phyloP scores from a whole-genome alignment of 495 filamentous ascomycete genomes.

The Letharia lupina region DNA sequence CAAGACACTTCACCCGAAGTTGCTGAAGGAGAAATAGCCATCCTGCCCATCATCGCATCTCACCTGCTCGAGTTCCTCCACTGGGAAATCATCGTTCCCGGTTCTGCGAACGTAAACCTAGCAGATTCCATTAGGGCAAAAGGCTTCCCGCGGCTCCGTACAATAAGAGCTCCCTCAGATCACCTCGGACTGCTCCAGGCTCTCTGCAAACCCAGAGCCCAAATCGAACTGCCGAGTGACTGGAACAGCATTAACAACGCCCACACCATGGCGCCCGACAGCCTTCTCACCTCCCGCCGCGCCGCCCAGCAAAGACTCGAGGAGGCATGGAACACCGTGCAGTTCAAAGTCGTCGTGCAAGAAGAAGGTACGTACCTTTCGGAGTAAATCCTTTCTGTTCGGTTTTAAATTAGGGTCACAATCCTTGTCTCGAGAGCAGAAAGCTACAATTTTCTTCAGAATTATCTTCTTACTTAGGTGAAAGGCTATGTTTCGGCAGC shows the following conservation, averaged over 20 bases:
- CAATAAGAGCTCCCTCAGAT: conserved; percentile 64
- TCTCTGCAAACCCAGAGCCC: conserved; percentile 54
- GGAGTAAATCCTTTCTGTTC: too few species aligned
- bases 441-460: too few species aligned
- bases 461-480: too few species aligned
- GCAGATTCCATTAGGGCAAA: conserved; percentile 59
- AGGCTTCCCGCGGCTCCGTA: conserved; percentile 63
- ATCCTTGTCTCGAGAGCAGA: too few species aligned
- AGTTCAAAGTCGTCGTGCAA: conserved; percentile 50
- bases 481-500: too few species aligned
- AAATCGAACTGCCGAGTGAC: conserved; percentile 43
- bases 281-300: conserved; percentile 43
- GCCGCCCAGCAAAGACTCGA: conserved; percentile 52
- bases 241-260: conserved; percentile 32
- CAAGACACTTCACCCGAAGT: conserved; percentile 55
- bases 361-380: conserved; percentile 26
- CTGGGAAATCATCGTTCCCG: conserved; percentile 62
- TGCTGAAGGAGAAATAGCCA: conserved; percentile 42
- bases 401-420: too few species aligned
- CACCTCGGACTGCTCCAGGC: conserved; percentile 63
- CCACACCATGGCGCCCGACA: conserved; percentile 29
- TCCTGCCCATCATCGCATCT: conserved; percentile 63
- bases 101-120: conserved; percentile 60
- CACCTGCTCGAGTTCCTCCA: conserved; percentile 58
- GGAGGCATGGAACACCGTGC: conserved; percentile 41